Percentiles rank a stretch among this genome's conserved stretches.
phyloP scores from a whole-genome alignment of 805 yeast species.

The Danielozyma ontarioensis region DNA sequence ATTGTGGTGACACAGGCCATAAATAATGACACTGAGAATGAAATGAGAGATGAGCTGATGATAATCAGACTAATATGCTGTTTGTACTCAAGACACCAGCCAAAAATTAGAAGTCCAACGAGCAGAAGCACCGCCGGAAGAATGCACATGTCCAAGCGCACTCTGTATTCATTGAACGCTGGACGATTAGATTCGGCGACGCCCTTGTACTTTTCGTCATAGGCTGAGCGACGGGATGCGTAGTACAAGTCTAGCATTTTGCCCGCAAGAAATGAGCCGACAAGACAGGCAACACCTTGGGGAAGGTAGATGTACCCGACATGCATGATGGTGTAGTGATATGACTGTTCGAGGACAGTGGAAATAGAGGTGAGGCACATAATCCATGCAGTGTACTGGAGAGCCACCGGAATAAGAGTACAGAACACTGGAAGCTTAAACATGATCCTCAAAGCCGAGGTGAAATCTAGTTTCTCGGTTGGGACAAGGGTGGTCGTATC shows the following conservation, averaged over 20 bases:
- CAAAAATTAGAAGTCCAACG: constrained; percentile 49
- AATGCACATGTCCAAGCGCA: constrained; percentile 44
- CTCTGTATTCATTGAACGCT: constrained; percentile 49
- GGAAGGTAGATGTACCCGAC: constrained; percentile 74
- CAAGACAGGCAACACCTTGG: constrained; percentile 61
- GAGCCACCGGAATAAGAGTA: constrained; percentile 1
- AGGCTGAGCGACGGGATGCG: constrained; percentile 17
- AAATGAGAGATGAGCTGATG: constrained; percentile 51
- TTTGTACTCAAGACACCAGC: constrained; percentile 62
- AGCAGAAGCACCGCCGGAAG: constrained; percentile 38
- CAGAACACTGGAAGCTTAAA: not conserved
- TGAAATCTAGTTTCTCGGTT: constrained; percentile 3
- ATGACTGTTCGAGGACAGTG: constrained; percentile 1
- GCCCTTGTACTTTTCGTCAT: constrained; percentile 20
- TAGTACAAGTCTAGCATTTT: constrained; percentile 50
- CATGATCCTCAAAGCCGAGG: not conserved
- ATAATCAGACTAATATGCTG: constrained; percentile 52
- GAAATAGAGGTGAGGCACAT: constrained; percentile 2
- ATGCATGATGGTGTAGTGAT: constrained; percentile 40
- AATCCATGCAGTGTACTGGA: constrained; percentile 3
- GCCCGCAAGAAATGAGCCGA: constrained; percentile 60
- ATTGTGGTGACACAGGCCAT: constrained; percentile 58
- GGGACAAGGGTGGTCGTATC: constrained; percentile 6
- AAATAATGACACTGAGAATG: constrained; percentile 55
- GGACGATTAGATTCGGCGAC: constrained; percentile 4